phyloP scores from a whole-genome alignment of 768 basidiomycete genomes.

The Lactarius deliciosus region DNA sequence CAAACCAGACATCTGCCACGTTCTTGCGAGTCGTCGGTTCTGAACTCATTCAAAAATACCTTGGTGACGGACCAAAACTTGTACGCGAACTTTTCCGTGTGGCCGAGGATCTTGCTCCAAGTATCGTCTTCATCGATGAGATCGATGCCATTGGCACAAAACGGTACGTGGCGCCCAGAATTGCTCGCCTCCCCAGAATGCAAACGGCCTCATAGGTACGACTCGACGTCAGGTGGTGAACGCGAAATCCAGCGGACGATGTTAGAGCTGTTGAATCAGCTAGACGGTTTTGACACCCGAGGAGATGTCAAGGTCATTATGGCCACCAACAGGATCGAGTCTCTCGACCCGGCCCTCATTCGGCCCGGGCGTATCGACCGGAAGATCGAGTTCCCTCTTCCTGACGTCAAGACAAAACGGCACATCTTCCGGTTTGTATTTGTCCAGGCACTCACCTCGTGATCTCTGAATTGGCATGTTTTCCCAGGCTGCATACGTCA shows the following conservation, averaged over 20 bases:
- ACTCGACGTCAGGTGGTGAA: slow-evolving; percentile 97
- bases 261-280: slow-evolving; percentile 96
- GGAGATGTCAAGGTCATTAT: slow-evolving; percentile 99
- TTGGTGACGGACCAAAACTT: slow-evolving; percentile 97
- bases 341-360: slow-evolving; percentile 95
- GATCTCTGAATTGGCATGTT: slow-evolving; percentile 20
- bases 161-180: slow-evolving; percentile 53
- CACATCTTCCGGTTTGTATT: slow-evolving; percentile 86
- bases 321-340: slow-evolving; percentile 98
- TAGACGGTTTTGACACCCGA: slow-evolving; percentile 98
- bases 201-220: slow-evolving; percentile 60
- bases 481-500: slow-evolving; percentile 77
- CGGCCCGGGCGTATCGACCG: slow-evolving; percentile 98
- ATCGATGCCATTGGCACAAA: slow-evolving; percentile 93
- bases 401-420: slow-evolving; percentile 97
- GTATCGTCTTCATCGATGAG: slow-evolving; percentile 99
- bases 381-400: slow-evolving; percentile 97
- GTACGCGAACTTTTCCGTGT: slow-evolving; percentile 97
- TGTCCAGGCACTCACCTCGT: background rate
- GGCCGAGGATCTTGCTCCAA: slow-evolving; percentile 96
- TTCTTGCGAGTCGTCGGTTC: slow-evolving; percentile 97
- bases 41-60: slow-evolving; percentile 98
- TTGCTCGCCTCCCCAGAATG: background rate
- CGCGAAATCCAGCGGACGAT: slow-evolving; percentile 99
- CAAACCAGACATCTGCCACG: slow-evolving; percentile 97